Conservation (phyloP, 2,329 filamentous ascomycete genomes). For the Dactylellina drechsleri region DNA sequence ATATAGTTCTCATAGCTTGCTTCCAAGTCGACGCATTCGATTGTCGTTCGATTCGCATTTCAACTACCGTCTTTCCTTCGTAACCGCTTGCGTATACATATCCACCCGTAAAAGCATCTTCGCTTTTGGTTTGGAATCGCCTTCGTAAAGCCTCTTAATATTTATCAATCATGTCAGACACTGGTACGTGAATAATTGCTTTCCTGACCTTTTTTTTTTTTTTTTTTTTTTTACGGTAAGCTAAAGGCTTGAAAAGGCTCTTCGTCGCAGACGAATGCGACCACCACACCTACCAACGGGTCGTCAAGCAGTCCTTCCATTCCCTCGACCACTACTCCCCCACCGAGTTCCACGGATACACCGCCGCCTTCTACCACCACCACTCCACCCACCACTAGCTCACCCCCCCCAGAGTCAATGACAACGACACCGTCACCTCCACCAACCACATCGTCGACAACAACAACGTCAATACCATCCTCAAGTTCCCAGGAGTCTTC, state of each 20-base stretch:
- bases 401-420: constrained; percentile 31
- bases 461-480: constrained; percentile 36
- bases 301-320: neutral
- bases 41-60: constrained; percentile 47
- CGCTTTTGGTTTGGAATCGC: neutral
- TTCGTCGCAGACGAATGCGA: constrained; percentile 6
- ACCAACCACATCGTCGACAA: constrained; percentile 32
- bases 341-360: constrained; percentile 33
- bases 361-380: constrained; percentile 15
- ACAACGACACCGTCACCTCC: constrained; percentile 25
- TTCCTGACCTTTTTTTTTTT: neutral
- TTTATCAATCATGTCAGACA: constrained; percentile 24
- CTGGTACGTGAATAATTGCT: constrained; percentile 11
- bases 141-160: neutral
- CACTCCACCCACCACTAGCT: neutral
- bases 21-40: constrained; percentile 42
- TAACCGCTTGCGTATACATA: neutral
- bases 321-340: constrained; percentile 12
- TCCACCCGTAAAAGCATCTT: neutral
- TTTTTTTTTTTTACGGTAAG: neutral
- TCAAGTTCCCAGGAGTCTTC: constrained; percentile 34
- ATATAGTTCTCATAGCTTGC: neutral
- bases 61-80: neutral
- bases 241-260: neutral
- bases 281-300: constrained; percentile 1